phyloP scores from a whole-genome alignment of 2,329 filamentous ascomycete species.

The Fusarium papillatum region DNA sequence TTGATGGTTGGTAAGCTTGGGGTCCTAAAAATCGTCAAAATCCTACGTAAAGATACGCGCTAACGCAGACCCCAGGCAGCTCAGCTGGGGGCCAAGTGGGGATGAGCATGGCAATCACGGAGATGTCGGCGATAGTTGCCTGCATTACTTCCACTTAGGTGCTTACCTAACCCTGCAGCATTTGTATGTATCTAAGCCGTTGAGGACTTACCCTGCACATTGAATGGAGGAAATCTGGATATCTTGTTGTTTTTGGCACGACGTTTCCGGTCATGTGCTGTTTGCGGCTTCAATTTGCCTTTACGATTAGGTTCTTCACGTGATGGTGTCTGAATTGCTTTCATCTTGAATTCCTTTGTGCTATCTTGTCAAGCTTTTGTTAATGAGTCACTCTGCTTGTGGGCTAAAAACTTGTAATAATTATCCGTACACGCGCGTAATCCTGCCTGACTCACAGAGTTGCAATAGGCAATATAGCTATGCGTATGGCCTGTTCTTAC shows the following conservation, averaged over 20 bases:
- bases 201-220: slow-evolving; percentile 2
- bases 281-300: not conserved
- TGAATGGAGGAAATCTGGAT: not conserved
- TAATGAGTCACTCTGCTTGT: not conserved
- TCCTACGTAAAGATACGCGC: slow-evolving; percentile 13
- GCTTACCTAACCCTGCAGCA: not conserved
- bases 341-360: not conserved
- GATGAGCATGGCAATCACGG: slow-evolving; percentile 2
- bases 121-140: slow-evolving; percentile 1
- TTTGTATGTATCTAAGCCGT: not conserved
- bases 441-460: not conserved
- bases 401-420: not conserved
- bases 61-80: slow-evolving; percentile 21
- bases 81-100: slow-evolving; percentile 22
- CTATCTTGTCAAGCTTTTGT: not conserved
- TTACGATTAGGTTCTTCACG: not conserved
- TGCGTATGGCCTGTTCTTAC: not conserved
- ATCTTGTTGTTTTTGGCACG: not conserved
- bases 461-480: not conserved
- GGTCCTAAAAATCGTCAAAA: slow-evolving; percentile 26
- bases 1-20: slow-evolving; percentile 39
- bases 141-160: not conserved
- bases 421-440: not conserved
- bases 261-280: slow-evolving; percentile 1
- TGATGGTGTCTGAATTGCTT: not conserved